Base-by-base conservation (phyloP, 306 rosid genomes). In the Sphenostylis stenocarpa region DNA sequence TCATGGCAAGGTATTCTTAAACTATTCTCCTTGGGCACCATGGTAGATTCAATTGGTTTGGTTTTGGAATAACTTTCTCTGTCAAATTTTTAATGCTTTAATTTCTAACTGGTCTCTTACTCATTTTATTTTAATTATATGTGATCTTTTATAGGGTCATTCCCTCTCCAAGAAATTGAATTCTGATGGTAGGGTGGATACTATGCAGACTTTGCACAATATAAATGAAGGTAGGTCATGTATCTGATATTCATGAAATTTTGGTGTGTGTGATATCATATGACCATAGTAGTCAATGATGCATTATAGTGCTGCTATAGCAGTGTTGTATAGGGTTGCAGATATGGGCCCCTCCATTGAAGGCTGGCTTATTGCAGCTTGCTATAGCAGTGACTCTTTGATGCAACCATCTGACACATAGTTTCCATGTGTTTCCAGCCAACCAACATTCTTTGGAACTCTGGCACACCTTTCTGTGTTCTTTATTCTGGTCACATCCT, bases 161-260 rank as follows among this genome's bases (percentile, higher is more conserved):
- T 77, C 97, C 4, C 44, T 84, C 8, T 9, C 86, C 9, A 89
- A 95, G 88, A 90, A 95, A 82, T 91, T 95, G 44, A 66, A 90
- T 41, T 73, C 97, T 15, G 97, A 95, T 63, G 98, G 97, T 68
- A 86, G 77, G 72, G 97, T 90, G 81, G 91, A 95, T 41, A 67
- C 88, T 7, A 84, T 84, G 96, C 97, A 92, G 85, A 84, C 93
- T 71, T 69, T 92, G 85, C 97, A 92, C 86, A 95, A 95, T 82
- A 83, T 95, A 61, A 67, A 90, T 79, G 90, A 85, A 90, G 97
- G 98, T 95, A 76, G 60, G 63, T 43, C 73, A 63, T 66, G 52
- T 9, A 65, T 65, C 29, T 20, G 45, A 60, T 60, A 14, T 26
- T 70, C 33, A n/a, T 44, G 17, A 9, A 38, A 23, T 49, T 48